These are phyloP conservation scores for Cymbopogon citratus DNA, from an alignment of 176 grass and related monocot genomes.

Conservation along the genomic window DNA sequence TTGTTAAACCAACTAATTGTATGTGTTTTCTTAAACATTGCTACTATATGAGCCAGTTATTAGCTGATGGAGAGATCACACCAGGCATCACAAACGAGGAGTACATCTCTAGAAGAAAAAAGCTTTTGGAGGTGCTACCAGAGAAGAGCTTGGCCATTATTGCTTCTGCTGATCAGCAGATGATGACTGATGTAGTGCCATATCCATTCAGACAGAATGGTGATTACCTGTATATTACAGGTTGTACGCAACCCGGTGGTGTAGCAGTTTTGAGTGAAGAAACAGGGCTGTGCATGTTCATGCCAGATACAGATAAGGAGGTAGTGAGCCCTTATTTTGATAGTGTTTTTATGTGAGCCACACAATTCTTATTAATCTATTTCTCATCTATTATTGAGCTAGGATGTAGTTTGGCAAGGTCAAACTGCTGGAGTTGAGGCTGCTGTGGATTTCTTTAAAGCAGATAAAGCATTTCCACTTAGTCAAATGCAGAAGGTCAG, in stretches of 20 bases:
- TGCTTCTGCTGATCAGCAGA: slow-evolving; percentile 75
- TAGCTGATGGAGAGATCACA: slow-evolving; percentile 77
- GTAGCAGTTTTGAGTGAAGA: slow-evolving; percentile 69
- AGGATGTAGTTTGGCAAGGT: slow-evolving; percentile 92
- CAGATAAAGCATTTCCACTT: slow-evolving; percentile 74
- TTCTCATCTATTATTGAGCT: slow-evolving; percentile 9
- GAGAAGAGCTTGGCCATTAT: slow-evolving; percentile 79
- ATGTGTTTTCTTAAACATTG: slow-evolving; percentile 24
- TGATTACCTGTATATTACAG: slow-evolving; percentile 85
- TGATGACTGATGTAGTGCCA: slow-evolving; percentile 97
- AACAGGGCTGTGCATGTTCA: slow-evolving; percentile 81
- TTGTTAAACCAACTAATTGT: background rate
- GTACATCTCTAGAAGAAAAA: slow-evolving; percentile 72
- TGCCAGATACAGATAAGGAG: slow-evolving; percentile 68
- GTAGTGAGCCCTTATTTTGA: slow-evolving; percentile 38
- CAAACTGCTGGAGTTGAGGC: slow-evolving; percentile 79
- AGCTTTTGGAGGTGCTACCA: slow-evolving; percentile 61
- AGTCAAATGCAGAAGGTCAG: slow-evolving; percentile 65
- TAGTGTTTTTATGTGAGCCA: slow-evolving; percentile 3
- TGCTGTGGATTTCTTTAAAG: slow-evolving; percentile 84
- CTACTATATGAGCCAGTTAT: slow-evolving; percentile 44
- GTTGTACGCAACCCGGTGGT: slow-evolving; percentile 78
- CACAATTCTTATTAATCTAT: slow-evolving; percentile 28
- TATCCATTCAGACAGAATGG: slow-evolving; percentile 88
- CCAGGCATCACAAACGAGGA: slow-evolving; percentile 69